Base-by-base conservation (phyloP, 2,329 filamentous ascomycete species). In the Penicillium freii region DNA sequence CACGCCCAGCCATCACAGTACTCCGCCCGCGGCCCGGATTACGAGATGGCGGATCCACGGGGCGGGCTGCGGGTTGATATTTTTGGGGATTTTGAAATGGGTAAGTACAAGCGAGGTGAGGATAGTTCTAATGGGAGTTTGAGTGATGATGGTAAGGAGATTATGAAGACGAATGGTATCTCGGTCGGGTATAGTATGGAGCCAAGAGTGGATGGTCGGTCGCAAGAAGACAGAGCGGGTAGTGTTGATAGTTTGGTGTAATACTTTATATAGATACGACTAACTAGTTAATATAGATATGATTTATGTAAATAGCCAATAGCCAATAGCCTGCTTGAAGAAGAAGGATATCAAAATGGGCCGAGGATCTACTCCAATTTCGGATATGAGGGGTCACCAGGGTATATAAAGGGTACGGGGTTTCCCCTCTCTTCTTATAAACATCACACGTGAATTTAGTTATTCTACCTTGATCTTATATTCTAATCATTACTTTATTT, bases 111-210 rank as follows among this genome's bases (percentile, higher is more conserved):
- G 15, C 59, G 62, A 1, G 36, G 55, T 1, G 39, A 50, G 0
- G 59, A 62, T 53, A 63, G 56, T 54, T 54, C 45, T 0, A 66
- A 58, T 54, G 44, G 54, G 5, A 45, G 29, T 10, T 19, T 19
- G 2, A 64, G 62, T 49, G 48, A 59, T 15, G 63, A 66, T 44
- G 60, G 50, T 0, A 50, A 57, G 1, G 62, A 62, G 9, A 65
- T 66, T 49, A 44, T 67, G 15, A 66, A 62, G 46, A 67, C 59
- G 0, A 68, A 57, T 7, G 58, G 63, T 56, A 61, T 68, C 3
- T 59, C 59, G 17, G 58, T 68, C 17, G 39, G 50, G 13, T 67
- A 66, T 58, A 60, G 43, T 17, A 25, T 48, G 9, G 58, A 45
- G 21, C 43, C 29, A 1, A 33, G 47, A 15, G 23, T 34, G 9